Base-by-base conservation (phyloP, 2,329 filamentous ascomycete genomes). In the Fusarium brevicatenulatum region DNA sequence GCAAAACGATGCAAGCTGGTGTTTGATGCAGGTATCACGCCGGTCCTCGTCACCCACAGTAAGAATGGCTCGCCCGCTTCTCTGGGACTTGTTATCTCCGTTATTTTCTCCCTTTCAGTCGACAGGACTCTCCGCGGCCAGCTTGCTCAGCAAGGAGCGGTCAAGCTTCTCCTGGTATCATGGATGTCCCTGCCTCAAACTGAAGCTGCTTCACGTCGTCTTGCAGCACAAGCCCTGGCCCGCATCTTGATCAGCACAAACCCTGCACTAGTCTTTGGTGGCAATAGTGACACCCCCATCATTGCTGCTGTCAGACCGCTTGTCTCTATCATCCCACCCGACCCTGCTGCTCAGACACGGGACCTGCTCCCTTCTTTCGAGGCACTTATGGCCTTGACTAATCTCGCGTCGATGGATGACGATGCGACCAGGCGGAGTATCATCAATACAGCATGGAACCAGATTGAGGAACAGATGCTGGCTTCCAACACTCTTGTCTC, bases 351-450 rank as follows among this genome's bases (percentile, higher is more conserved):
- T 5, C 89, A 91, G 50, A 89, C 89, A 4, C 89, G 92, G 57
- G 93, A 97, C 80, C 89, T 98, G 19, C 88, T 99, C 1, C 95
- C 96, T 0, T 91, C 93, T 1, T 99, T 98, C 75, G 96, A 99
- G 82, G 88, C 92, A 2, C 88, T 99, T 13, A 92, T 98, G 81
- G 95, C 96, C 0, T 88, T 99, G 40, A 98, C 96, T 1, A 99
- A 99, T 76, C 89, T 99, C 12, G 96, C 95, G 0, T 97, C 94
- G 0, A 89, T 91, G 18, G 92, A 95, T 59, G 88, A 92, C 68
- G 86, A 90, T 39, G 88, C 90, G 10, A 87, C 89, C 10, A 88
- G 91, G 49, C 86, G 88, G 40, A 85, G 88, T 21, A 95, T 97
- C 55, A 90, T 97, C 40, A 90, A 92, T 15, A 85, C 88, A 8